Evolutionary conservation across 331 rosid species (phyloP), one percentile per base, ranked within the genome.

Genomic region (Pyracantha coccinea): DNA sequence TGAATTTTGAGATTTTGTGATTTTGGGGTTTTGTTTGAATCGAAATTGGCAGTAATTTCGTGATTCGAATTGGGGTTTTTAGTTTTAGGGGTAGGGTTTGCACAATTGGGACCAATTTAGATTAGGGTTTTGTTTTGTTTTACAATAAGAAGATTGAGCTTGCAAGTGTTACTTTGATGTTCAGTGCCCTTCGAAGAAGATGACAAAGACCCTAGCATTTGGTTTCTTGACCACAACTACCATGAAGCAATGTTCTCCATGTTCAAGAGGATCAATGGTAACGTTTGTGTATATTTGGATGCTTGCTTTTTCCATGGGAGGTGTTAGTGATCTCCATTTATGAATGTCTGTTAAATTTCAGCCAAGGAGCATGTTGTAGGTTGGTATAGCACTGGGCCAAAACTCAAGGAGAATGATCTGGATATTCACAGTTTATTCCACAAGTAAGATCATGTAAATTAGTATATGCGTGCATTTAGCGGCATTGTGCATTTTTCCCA

Each of bases 181-280:
- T 59, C 91, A 92, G 99, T 94, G 79, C 97, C 99, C 21, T 94
- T 94, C 71, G 99, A 94, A 86, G 99, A 94, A 80, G 99, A 94
- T 35, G 97, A 94, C 17, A 91, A 83, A 89, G 97, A 92, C 74
- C 93, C 95, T 0, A 88, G 95, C 85, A 94, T 94, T 80, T 94
- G 99, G 99, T 94, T 94, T 84, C 97, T 94, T 55, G 99, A 94
- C 81, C 99, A 94, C 85, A 92, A 91, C 79, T 94, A 94, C 80
- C 97, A 94, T 5, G 99, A 94, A 53, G 83, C 97, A 4, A 94
- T 94, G 97, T 92, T 86, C 73, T 94, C 99, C 23, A 94, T 94
- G 99, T 94, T 94, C 84, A 94, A 94, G 89, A 92, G 99, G 79
- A 94, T 94, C 68, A 94, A 92, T 69, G 99, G 99, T 94, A 87